Base-by-base conservation (phyloP, 306 rosid genomes). In the Prunus campanulata region DNA sequence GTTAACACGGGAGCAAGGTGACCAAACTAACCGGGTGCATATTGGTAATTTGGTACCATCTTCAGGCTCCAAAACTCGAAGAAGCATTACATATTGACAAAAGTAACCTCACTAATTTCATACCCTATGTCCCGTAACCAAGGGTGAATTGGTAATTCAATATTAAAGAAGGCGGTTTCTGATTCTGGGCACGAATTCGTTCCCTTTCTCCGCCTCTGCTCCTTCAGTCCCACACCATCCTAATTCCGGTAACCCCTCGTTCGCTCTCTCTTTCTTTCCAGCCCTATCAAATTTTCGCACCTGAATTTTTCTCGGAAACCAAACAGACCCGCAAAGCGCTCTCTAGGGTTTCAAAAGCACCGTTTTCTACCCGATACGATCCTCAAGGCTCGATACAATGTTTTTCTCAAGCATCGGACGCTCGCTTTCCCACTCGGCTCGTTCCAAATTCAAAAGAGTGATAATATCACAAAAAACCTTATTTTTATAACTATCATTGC, bases 371-470 rank as follows among this genome's bases (percentile, higher is more conserved):
- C 64, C 27, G 44, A 46, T 69, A 12, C 74, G 24, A 74, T 72
- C 32, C 60, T 60, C 16, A 11, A 42, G 27, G 8, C 69, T 65
- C 55, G 20, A 35, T 7, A 70, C 71, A 19, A 79, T 82, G 84
- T 44, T 82, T 77, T 72, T 79, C 69, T 63, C 84, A 56, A 76
- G 78, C 67, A 54, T 80, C 71, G 77, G 84, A 49, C 74, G 68
- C 66, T 74, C 81, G 32, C 52, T 85, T 24, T 74, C 75, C 54
- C 81, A 75, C 35, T 71, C 81, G 35, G 65, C 85, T 49, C 81
- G 68, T n/a, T 71, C 77, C 47, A 57, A 46, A 5, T 49, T 49
- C 74, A 68, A 71, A 25, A 75, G 52, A 76, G 85, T 85, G 20
- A 73, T 22, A 2, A 3, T 8, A 3, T 6, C 52, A 1, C 18